phyloP scores from a whole-genome alignment of 768 basidiomycete genomes.

The Russula earlei region DNA sequence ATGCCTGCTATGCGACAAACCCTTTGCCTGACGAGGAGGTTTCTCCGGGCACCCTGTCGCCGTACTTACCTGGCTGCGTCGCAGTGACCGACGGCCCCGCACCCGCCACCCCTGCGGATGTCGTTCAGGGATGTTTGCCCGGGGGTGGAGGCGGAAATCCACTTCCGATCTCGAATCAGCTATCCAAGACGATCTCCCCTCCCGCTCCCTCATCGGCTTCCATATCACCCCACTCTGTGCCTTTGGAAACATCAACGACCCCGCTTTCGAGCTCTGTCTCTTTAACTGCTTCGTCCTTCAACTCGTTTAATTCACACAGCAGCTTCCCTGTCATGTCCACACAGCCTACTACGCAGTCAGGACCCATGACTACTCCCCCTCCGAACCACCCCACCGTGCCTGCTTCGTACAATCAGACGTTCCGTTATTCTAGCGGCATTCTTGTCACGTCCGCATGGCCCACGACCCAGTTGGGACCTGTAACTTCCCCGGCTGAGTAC shows the following conservation, averaged over 20 bases:
- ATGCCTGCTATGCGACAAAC: conserved; percentile 1
- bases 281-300: too few species aligned
- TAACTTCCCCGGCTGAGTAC: not conserved
- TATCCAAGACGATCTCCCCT: not conserved
- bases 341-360: too few species aligned
- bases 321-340: too few species aligned
- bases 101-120: not conserved
- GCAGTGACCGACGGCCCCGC: conserved; percentile 5
- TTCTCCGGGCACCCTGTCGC: not conserved
- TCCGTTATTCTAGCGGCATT: not conserved
- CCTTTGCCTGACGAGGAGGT: not conserved
- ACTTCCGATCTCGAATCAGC: not conserved
- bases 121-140: not conserved
- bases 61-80: conserved; percentile 9
- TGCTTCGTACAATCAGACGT: not conserved
- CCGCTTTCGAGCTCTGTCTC: too few species aligned
- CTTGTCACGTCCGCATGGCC: not conserved
- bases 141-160: not conserved
- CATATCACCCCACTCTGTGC: too few species aligned
- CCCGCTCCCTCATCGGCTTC: not conserved
- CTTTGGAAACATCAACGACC: too few species aligned
- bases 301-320: too few species aligned
- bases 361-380: too few species aligned
- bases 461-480: not conserved
- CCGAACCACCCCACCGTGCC: not conserved